Evolutionary conservation across 495 filamentous ascomycete species (phyloP).

Genomic region (Immersiella caudata): DNA sequence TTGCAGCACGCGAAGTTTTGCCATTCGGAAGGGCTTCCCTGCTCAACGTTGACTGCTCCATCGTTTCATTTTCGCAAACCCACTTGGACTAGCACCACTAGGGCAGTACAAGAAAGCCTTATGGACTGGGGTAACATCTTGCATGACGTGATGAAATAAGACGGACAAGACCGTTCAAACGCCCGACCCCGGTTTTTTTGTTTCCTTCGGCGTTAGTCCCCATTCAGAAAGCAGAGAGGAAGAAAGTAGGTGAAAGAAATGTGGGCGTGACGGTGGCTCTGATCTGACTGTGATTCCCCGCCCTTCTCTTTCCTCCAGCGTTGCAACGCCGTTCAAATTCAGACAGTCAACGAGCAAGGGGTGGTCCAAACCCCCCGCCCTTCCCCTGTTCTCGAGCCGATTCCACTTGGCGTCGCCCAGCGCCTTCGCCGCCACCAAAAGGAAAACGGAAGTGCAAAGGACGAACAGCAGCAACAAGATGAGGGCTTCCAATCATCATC

Average conservation of each 20-base stretch:
- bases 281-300: not conserved
- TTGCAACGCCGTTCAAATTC: slow-evolving; percentile 18
- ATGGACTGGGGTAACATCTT: no score
- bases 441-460: slow-evolving; percentile 5
- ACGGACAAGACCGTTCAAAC: no score
- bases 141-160: no score
- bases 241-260: not conserved
- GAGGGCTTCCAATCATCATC: slow-evolving; percentile 16
- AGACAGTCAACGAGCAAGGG: not conserved
- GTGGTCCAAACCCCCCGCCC: slow-evolving; percentile 8
- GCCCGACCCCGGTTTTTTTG: no score
- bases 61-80: no score
- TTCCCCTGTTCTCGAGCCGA: not conserved
- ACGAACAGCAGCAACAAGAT: not conserved
- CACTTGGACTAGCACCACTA: no score
- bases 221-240: not conserved
- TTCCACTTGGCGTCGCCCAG: slow-evolving; percentile 12
- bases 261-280: not conserved
- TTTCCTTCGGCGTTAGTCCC: no score
- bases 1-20: no score
- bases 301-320: slow-evolving; percentile 3
- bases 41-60: not conserved
- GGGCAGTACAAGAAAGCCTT: no score
- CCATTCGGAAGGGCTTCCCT: not conserved
- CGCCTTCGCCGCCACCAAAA: slow-evolving; percentile 1